Conservation (phyloP, 257 asterid species). For the Primulina huaijiensis region DNA sequence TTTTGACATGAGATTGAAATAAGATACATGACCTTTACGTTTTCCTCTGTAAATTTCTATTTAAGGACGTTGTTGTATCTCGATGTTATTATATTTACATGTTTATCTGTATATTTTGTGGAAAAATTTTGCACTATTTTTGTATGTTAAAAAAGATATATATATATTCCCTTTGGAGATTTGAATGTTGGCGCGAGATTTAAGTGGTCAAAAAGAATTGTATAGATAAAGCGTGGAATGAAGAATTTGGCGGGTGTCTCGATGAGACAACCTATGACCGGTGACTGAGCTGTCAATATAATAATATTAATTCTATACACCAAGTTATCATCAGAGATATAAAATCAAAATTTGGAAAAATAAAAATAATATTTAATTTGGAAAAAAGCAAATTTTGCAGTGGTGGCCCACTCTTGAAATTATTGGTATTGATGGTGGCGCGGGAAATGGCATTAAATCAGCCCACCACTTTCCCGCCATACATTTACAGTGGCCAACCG, state of each 20-base stretch:
- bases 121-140: no score
- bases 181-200: constrained; percentile 31
- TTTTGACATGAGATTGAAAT: no score
- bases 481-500: not conserved
- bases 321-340: no score
- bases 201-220: constrained; percentile 22
- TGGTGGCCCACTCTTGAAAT: not conserved
- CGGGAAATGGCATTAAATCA: constrained; percentile 30
- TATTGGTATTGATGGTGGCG: not conserved
- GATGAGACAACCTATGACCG: constrained; percentile 17
- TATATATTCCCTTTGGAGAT: constrained; percentile 15
- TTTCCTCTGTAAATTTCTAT: no score
- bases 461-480: constrained; percentile 9
- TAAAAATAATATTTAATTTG: no score
- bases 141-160: not conserved
- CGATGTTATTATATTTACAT: no score
- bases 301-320: no score
- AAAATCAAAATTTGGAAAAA: no score
- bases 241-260: constrained; percentile 18
- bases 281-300: constrained; percentile 8
- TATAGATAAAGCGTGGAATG: not conserved
- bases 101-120: no score
- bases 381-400: no score
- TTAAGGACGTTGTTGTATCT: no score
- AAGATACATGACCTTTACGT: no score